Conservation (phyloP, 352 stramenopile genomes). For the Globisporangium emineosum region DNA sequence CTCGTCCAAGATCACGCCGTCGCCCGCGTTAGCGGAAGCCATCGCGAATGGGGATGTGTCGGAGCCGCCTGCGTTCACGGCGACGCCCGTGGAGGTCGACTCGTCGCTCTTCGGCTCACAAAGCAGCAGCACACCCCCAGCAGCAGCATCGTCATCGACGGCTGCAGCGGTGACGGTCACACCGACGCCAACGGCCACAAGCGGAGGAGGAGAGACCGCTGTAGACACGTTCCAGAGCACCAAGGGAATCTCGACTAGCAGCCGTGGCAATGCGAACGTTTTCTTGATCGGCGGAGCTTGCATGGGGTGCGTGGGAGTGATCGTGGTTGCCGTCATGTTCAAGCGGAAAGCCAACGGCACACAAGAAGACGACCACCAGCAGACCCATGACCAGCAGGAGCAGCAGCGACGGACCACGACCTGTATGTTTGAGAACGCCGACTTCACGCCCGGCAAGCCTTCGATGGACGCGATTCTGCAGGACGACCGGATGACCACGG, state of each 20-base stretch:
- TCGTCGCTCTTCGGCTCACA: not conserved
- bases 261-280: no score
- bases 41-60: conserved; percentile 14
- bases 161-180: not conserved
- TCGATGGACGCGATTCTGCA: conserved; percentile 19
- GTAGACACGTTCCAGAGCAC: conserved; percentile 19
- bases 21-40: conserved; percentile 12
- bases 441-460: conserved; percentile 11
- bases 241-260: not conserved
- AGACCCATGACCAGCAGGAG: not conserved
- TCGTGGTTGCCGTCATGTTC: conserved; percentile 14
- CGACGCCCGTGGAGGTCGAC: conserved; percentile 13
- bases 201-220: conserved; percentile 6
- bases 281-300: conserved; percentile 5
- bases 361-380: conserved; percentile 6
- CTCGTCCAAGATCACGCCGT: conserved; percentile 16
- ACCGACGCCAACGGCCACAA: not conserved
- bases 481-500: conserved; percentile 10
- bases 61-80: conserved; percentile 6
- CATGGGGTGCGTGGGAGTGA: conserved; percentile 7
- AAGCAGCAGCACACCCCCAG: not conserved
- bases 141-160: not conserved
- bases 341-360: conserved; percentile 6
- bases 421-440: conserved; percentile 17
- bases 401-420: conserved; percentile 11